phyloP scores from a whole-genome alignment of 495 filamentous ascomycete genomes.

The Evernia prunastri region DNA sequence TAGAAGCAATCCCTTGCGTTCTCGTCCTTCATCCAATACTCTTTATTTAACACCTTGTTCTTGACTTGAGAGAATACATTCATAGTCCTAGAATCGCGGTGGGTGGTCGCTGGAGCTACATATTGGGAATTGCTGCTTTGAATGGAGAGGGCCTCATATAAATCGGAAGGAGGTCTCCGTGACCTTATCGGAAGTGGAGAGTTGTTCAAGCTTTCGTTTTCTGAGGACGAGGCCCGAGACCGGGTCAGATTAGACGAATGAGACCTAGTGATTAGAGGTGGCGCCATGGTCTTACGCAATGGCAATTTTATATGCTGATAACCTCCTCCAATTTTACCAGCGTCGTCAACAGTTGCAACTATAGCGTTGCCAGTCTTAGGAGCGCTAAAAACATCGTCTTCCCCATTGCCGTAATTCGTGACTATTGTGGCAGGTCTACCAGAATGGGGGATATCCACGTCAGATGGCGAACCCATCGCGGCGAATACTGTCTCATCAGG shows the following conservation, averaged over 20 bases:
- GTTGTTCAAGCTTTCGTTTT: constrained; percentile 21
- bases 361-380: constrained; percentile 23
- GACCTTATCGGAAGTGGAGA: neutral
- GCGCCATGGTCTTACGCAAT: constrained; percentile 22
- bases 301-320: constrained; percentile 26
- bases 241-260: constrained; percentile 41
- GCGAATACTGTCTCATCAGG: neutral
- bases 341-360: constrained; percentile 27
- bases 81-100: constrained; percentile 52
- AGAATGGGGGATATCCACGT: neutral
- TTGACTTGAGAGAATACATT: constrained; percentile 61
- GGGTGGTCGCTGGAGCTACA: constrained; percentile 19
- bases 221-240: constrained; percentile 59
- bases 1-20: constrained; percentile 96
- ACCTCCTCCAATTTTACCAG: constrained; percentile 25
- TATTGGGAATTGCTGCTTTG: constrained; percentile 15
- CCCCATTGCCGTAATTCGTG: constrained; percentile 1
- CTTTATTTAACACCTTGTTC: constrained; percentile 80
- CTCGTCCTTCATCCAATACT: constrained; percentile 99
- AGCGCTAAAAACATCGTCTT: neutral
- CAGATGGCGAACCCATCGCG: constrained; percentile 1
- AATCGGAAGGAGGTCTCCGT: neutral
- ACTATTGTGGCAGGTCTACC: neutral
- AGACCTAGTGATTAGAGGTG: constrained; percentile 43
- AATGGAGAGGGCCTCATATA: constrained; percentile 6